phyloP scores from a whole-genome alignment of 192 early-diverging fungal genomes.

The Linnemannia hyalina region DNA sequence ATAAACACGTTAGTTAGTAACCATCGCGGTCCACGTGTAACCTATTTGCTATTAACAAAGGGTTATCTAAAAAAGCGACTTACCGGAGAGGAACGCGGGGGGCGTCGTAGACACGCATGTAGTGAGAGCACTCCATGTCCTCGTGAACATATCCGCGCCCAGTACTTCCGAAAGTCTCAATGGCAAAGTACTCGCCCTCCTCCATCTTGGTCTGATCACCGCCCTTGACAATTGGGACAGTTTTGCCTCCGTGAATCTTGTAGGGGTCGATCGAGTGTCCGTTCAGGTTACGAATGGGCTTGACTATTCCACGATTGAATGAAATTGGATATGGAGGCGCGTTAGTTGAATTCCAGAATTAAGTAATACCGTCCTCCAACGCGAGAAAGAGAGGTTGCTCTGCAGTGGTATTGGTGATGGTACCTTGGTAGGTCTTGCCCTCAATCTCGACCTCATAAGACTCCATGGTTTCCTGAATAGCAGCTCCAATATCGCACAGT shows the following conservation, averaged over 20 bases:
- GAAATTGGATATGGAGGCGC: neutral
- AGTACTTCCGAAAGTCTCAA: conserved; percentile 98
- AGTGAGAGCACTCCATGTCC: conserved; percentile 94
- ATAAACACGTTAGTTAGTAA: neutral
- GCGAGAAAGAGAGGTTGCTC: neutral
- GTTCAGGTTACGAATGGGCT: conserved; percentile 95
- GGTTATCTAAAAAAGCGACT: conserved; percentile 7
- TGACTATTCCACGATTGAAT: conserved; percentile 63
- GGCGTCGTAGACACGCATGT: conserved; percentile 75
- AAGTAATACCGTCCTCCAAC: neutral
- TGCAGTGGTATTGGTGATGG: neutral
- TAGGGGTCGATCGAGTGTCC: conserved; percentile 96
- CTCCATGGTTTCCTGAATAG: conserved; percentile 98
- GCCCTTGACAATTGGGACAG: conserved; percentile 93
- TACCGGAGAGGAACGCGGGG: conserved; percentile 77
- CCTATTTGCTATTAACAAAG: neutral
- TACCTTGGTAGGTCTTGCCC: conserved; percentile 90
- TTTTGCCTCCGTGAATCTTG: conserved; percentile 94
- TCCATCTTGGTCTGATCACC: conserved; percentile 95
- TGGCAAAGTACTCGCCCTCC: conserved; percentile 94
- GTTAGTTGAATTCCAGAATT: neutral
- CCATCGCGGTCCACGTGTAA: neutral
- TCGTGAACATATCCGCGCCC: conserved; percentile 92
- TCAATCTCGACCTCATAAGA: conserved; percentile 96
- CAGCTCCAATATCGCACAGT: conserved; percentile 94